Base-by-base conservation (phyloP, 2,329 filamentous ascomycete genomes). In the Botrytis sinoallii region DNA sequence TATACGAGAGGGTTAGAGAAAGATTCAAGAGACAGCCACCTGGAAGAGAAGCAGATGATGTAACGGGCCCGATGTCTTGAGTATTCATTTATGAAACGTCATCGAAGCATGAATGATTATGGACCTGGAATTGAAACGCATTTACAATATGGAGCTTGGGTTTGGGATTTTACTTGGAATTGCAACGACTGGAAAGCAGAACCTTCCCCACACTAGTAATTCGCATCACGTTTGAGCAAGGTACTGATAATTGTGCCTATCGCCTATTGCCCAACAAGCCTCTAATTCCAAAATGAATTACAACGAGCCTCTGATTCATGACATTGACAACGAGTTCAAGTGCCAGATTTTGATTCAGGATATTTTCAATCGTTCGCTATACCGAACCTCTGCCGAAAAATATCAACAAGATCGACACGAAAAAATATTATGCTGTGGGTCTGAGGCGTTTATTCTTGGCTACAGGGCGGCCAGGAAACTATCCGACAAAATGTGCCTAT, bases 1-100 rank as follows among this genome's bases (percentile, higher is more conserved):
- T 72, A 16, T 67, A 55, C 16, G 70, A 72, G 18, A 57, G 70
- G 12, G 70, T 72, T 1, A 22, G 70, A 60, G 70, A 72, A 46
- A 57, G 61, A n/a, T 72, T 72, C 52, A 72, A 63, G 55, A 71
- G 44, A 25, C 40, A 71, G 18, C 14, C 59, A 1, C 5, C 25
- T 38, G 66, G 35, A 57, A 68, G 66, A 48, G 48, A 57, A 68
- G 48, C 4, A 18, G 9, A 9, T 32, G 66, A 57, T 22, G 48
- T 57, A 38, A 55, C 16, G 35, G 29, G 3, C 9, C 66, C 66
- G 35, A 57, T n/a, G 14, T 68, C 48, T 68, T 68, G 35, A 68
- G 48, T 32, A 25, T 57, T 12, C 29, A 42, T 18, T 10, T 4
- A 18, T 29, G 4, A 18, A 10, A 40, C 4, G 3, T 55, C 12